A percentile compares a stretch with the other conserved stretches of the same genome.
These are phyloP conservation scores for Hyaloperonospora brassicae DNA, from an alignment of 352 stramenopile genomes.

Conservation along the genomic window DNA sequence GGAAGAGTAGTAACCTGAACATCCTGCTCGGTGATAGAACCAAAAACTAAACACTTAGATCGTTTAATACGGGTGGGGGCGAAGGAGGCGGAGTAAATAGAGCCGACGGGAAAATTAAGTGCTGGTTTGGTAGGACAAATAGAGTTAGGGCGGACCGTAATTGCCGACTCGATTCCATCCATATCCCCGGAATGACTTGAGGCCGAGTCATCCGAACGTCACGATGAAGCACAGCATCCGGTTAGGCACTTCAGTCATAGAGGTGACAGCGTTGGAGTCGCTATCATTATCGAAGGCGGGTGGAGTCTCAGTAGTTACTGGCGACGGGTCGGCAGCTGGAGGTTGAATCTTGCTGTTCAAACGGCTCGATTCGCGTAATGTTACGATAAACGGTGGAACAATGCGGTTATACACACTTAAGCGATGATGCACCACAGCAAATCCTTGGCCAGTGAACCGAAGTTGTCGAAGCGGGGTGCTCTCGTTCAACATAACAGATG, in stretches of 20 bases:
- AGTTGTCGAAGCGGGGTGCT: neutral
- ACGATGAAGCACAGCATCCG: neutral
- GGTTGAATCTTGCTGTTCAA: neutral
- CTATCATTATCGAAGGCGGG: neutral
- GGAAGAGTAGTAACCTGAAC: neutral
- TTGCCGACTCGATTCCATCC: neutral
- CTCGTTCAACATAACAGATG: neutral
- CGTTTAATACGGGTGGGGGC: neutral
- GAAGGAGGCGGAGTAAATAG: neutral
- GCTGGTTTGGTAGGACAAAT: neutral
- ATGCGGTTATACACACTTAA: neutral
- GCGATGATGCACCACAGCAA: neutral
- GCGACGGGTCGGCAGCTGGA: too few species aligned
- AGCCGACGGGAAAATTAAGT: neutral
- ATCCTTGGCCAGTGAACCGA: constrained; percentile 1
- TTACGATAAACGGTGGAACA: neutral
- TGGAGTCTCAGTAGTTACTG: neutral
- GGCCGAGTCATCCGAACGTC: neutral
- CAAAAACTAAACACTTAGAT: neutral
- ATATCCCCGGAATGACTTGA: neutral
- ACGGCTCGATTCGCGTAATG: neutral
- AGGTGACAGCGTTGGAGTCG: neutral
- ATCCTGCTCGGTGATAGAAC: neutral
- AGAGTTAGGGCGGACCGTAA: neutral
- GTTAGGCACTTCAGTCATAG: neutral